phyloP scores from a whole-genome alignment of 2,329 filamentous ascomycete species.

The Aspergillus vadensis region DNA sequence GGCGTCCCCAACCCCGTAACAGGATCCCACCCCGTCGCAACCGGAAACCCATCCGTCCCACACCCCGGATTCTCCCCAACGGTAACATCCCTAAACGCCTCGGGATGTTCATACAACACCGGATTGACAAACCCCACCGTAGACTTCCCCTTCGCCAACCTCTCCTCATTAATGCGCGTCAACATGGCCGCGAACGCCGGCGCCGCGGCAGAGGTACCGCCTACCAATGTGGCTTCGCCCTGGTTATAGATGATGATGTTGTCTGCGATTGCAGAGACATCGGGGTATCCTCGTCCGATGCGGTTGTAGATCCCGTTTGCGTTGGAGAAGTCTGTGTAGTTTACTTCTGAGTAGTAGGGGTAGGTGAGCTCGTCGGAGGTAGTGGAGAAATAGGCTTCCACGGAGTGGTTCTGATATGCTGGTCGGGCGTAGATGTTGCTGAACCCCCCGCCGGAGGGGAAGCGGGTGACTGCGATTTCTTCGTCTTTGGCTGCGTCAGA shows the following conservation, averaged over 20 bases:
- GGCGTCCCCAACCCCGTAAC: constrained; percentile 40
- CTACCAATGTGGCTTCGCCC: constrained; percentile 25
- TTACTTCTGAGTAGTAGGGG: constrained; percentile 33
- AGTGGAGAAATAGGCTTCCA: constrained; percentile 38
- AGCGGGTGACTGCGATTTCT: constrained; percentile 41
- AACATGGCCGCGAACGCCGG: constrained; percentile 59
- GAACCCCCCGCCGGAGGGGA: constrained; percentile 47
- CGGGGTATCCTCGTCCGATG: constrained; percentile 38
- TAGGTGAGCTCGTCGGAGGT: constrained; percentile 24
- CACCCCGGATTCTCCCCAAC: constrained; percentile 35
- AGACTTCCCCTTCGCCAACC: constrained; percentile 52
- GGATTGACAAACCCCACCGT: constrained; percentile 59
- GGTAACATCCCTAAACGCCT: constrained; percentile 36
- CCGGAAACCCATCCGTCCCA: constrained; percentile 31
- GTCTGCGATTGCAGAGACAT: constrained; percentile 41
- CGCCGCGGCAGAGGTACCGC: constrained; percentile 50
- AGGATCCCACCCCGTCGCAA: constrained; percentile 34
- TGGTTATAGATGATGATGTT: constrained; percentile 35
- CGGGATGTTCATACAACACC: constrained; percentile 33
- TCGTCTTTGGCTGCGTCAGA: constrained; percentile 31
- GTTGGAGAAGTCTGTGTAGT: constrained; percentile 34
- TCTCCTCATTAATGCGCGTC: constrained; percentile 57
- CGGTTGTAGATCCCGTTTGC: constrained; percentile 38
- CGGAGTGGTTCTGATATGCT: constrained; percentile 42
- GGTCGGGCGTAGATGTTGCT: constrained; percentile 45